Evolutionary conservation across 305 asterid genomes (phyloP), one percentile per base, ranked within the genome.

Genomic region (Fraxinus paxiana): DNA sequence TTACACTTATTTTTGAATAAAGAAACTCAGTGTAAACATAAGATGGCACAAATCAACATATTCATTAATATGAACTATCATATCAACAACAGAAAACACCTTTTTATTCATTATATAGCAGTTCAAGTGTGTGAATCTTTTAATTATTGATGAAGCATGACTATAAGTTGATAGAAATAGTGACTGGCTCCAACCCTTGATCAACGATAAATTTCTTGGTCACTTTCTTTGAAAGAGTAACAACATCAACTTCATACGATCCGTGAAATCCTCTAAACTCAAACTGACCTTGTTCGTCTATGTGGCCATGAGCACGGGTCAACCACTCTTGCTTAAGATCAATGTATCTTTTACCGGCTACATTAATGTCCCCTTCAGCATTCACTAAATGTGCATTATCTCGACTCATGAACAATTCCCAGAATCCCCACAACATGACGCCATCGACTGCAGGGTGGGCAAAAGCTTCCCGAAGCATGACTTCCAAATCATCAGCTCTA

Each of bases 381-480:
- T 90, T 87, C 71, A 93, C 97, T 61, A 93, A 82, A 81, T 90
- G 89, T 6, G 88, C 82, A 65, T 93, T 88, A 3, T 91, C 92
- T 35, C 96, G 79, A 80, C 92, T 88, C 97, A 93, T 88, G 33
- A 87, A 92, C 79, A 92, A 77, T 89, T 95, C 97, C 98, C 98
- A 95, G 35, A 93, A 95, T 4, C 99, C 99, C 98, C 97, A 92
- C 78, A 95, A 22, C 92, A 95, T 82, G 2, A 93, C 86, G 3
- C 98, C 98, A 3, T 93, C 98, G 17, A 95, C 97, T 0, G 98
- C 93, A 22, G 98, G 97, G 80, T 95, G 97, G 2, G 98, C 98
- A 48, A 82, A 95, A n/a, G 89, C 90, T 83, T 95, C 98, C 15
- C 95, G 87, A 15, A 95, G 88, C 94, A 91, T 94, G 22, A 92